Conservation (phyloP, 2,329 filamentous ascomycete genomes). For the Aspergillus pseudoterreus region DNA sequence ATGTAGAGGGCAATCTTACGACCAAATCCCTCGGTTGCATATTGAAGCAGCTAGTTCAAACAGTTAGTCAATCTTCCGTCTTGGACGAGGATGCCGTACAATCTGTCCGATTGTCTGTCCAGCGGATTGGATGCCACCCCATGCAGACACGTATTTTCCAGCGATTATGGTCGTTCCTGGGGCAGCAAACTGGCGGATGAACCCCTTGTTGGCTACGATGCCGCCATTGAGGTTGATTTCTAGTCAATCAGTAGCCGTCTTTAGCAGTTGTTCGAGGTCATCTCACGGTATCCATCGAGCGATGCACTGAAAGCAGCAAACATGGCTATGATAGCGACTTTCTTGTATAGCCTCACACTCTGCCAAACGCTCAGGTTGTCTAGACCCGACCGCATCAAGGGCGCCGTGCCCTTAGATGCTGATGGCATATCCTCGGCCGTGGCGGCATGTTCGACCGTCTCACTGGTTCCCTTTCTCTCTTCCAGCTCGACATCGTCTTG, state of each 20-base stretch:
- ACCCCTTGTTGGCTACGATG: slow-evolving; percentile 41
- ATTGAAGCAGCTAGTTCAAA: slow-evolving; percentile 28
- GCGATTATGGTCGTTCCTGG: slow-evolving; percentile 30
- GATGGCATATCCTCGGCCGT: background rate
- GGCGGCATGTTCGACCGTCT: slow-evolving; percentile 1
- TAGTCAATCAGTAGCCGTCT: background rate
- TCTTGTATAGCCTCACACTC: slow-evolving; percentile 33
- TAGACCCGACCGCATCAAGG: slow-evolving; percentile 32
- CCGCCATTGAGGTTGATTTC: slow-evolving; percentile 36
- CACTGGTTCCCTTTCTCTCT: slow-evolving; percentile 1
- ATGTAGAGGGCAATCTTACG: slow-evolving; percentile 35
- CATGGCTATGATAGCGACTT: slow-evolving; percentile 37
- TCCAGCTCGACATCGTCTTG: background rate
- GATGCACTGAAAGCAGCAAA: slow-evolving; percentile 40
- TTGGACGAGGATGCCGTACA: slow-evolving; percentile 16
- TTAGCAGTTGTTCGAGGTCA: background rate
- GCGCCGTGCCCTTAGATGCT: slow-evolving; percentile 2
- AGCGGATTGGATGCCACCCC: slow-evolving; percentile 39
- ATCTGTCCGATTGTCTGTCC: slow-evolving; percentile 40
- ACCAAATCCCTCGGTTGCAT: slow-evolving; percentile 33
- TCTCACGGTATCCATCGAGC: slow-evolving; percentile 41
- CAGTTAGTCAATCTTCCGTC: background rate
- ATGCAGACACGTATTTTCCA: slow-evolving; percentile 36
- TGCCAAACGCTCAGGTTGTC: slow-evolving; percentile 42
- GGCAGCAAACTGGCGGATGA: slow-evolving; percentile 35